phyloP scores from a whole-genome alignment of 139 green algal species.

The Chlorella sp. region DNA sequence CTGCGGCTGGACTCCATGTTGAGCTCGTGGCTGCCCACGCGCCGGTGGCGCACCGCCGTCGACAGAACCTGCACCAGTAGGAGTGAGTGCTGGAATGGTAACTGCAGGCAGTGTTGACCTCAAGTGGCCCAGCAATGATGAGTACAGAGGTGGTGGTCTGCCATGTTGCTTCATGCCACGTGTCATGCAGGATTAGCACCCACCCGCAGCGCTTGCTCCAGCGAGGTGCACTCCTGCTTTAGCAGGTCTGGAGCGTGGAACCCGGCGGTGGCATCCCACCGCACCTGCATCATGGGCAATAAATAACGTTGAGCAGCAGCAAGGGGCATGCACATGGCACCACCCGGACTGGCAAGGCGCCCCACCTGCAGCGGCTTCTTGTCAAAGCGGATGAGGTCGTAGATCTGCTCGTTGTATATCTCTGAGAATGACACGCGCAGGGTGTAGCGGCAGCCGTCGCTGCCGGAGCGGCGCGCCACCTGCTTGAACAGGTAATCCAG shows the following conservation, averaged over 20 bases:
- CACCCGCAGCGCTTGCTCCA: conserved; percentile 54
- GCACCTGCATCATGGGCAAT: too few species aligned
- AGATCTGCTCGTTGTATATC: conserved; percentile 93
- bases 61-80: conserved; percentile 6
- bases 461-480: conserved; percentile 27
- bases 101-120: too few species aligned
- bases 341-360: background rate
- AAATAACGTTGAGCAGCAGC: background rate
- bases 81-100: too few species aligned
- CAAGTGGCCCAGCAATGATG: too few species aligned
- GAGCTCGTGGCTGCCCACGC: conserved; percentile 83
- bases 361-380: conserved; percentile 11
- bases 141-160: too few species aligned
- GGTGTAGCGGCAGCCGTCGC: conserved; percentile 22
- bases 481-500: conserved; percentile 76
- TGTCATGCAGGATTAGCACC: too few species aligned
- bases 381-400: conserved; percentile 75
- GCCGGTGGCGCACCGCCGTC: conserved; percentile 64
- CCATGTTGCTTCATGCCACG: too few species aligned
- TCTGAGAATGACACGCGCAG: conserved; percentile 79
- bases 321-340: too few species aligned
- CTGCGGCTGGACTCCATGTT: conserved; percentile 86
- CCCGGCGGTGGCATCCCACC: conserved; percentile 76
- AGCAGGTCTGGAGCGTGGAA: conserved; percentile 80
- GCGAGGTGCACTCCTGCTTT: conserved; percentile 33